Conservation (phyloP, 176 grass and related monocot genomes). For the Hordeum marinum region DNA sequence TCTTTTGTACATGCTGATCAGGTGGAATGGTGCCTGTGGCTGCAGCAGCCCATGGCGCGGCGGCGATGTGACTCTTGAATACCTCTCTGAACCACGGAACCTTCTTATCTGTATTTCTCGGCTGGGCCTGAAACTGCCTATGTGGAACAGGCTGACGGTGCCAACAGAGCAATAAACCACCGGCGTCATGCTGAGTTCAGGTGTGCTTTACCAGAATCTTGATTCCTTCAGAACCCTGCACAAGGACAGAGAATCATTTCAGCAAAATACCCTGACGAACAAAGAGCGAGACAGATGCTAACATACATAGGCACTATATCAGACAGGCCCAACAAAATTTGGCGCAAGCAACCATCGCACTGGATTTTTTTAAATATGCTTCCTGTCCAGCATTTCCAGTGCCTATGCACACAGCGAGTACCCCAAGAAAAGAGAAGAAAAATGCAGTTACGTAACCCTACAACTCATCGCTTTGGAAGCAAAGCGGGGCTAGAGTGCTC, state of each 20-base stretch:
- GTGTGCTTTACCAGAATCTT: conserved; percentile 16
- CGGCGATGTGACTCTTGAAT: conserved; percentile 29
- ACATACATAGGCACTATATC: neutral
- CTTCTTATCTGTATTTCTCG: conserved; percentile 50
- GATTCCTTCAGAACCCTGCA: conserved; percentile 22
- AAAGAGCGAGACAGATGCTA: neutral
- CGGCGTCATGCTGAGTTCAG: conserved; percentile 63
- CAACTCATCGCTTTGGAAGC: neutral
- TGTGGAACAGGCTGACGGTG: conserved; percentile 67
- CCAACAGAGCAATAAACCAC: conserved; percentile 68
- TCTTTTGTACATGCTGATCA: conserved; percentile 49
- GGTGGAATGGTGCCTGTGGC: conserved; percentile 43
- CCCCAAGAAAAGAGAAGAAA: too few species aligned
- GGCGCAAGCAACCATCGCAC: neutral
- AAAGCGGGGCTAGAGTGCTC: neutral
- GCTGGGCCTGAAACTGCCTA: conserved; percentile 41
- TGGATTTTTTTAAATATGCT: neutral
- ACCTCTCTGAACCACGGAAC: conserved; percentile 42
- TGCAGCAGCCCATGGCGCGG: conserved; percentile 29
- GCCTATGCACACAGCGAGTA: neutral
- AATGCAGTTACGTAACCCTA: neutral
- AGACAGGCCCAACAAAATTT: neutral
- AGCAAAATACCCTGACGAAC: neutral
- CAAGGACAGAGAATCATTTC: neutral
- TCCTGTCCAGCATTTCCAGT: neutral